Base-by-base conservation (phyloP, 2,329 filamentous ascomycete species). In the Venturia aucupariae region DNA sequence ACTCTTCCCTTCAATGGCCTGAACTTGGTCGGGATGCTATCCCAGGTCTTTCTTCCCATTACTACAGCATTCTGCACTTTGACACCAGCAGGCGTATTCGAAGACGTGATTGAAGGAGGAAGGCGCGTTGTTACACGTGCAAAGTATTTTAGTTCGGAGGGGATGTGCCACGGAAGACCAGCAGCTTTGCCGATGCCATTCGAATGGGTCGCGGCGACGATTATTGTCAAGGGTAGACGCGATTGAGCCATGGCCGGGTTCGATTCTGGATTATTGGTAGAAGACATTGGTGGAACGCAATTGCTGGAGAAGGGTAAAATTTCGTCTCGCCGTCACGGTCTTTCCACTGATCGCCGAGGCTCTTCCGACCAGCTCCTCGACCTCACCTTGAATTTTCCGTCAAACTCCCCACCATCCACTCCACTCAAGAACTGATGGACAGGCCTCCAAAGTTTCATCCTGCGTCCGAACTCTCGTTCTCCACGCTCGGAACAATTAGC, bases 41-140 rank as follows among this genome's bases (percentile, higher is more conserved):
- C 91, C 88, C 93, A 99, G 0, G 94, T 99, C 77, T 95, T 97
- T 72, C 94, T 89, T 66, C 94, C 94, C 94, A 99, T 99, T 69
- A 99, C 88, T 62, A 97, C 90, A 22, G 90, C 89, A 75, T 82
- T 81, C 39, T 75, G 67, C 19, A 65, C 35, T 38, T 64, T 60
- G 24, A 38, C 2, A 10, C 17, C 32, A 38, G 27, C 55, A 44
- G 38, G 65, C 22, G 24, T 10, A 22, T 57, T 57, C 7, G 51
- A 57, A 22, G 51, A 24, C 17, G 8, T 17, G 17, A 44, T 41
- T 32, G 66, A 61, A 0, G 70, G 64, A 3, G 66, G 65, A 81
- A 79, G 0, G 84, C 73, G 19, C 87, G 85, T 70, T 90, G 91
- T 97, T 48, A 96, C 88, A 66, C 92, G 87, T 22, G 91, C 89